phyloP scores from a whole-genome alignment of 345 rosid genomes.

The Trapa bicornis region DNA sequence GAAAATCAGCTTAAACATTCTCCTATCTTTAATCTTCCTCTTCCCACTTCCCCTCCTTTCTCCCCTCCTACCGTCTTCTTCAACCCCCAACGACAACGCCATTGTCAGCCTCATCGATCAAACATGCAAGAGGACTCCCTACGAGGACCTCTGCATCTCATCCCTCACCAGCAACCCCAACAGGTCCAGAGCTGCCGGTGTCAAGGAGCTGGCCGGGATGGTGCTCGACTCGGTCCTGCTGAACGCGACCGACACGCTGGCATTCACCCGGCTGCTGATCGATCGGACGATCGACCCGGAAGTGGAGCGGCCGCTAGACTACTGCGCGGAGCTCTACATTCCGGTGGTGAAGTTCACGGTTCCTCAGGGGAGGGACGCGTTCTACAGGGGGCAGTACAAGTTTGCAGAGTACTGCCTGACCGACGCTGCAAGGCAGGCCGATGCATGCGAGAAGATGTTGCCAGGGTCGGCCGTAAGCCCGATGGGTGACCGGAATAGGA shows the following conservation, averaged over 20 bases:
- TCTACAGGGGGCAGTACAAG: constrained; percentile 33
- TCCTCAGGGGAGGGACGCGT: constrained; percentile 70
- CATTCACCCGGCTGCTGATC: constrained; percentile 31
- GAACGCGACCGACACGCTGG: constrained; percentile 46
- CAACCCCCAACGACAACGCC: constrained; percentile 12
- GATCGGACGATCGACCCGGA: constrained; percentile 35
- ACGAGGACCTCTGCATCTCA: constrained; percentile 41
- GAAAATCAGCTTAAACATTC: constrained; percentile 1
- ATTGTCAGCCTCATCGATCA: constrained; percentile 22
- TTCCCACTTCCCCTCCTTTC: constrained; percentile 7
- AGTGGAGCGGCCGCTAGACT: constrained; percentile 50
- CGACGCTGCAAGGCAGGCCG: constrained; percentile 48
- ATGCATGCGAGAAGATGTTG: constrained; percentile 50
- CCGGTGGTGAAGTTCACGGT: constrained; percentile 72
- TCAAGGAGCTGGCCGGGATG: constrained; percentile 29
- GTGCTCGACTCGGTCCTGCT: constrained; percentile 35
- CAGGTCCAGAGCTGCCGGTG: constrained; percentile 18
- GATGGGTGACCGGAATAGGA: constrained; percentile 37
- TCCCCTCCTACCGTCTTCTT: constrained; percentile 6
- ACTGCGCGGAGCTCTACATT: constrained; percentile 74
- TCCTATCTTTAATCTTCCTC: constrained; percentile 6
- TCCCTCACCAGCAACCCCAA: constrained; percentile 29
- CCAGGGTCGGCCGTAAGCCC: constrained; percentile 27
- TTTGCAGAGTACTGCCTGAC: constrained; percentile 52
- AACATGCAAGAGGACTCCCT: constrained; percentile 72